Conservation (phyloP, 495 filamentous ascomycete species). For the Penicillium paradoxum region DNA sequence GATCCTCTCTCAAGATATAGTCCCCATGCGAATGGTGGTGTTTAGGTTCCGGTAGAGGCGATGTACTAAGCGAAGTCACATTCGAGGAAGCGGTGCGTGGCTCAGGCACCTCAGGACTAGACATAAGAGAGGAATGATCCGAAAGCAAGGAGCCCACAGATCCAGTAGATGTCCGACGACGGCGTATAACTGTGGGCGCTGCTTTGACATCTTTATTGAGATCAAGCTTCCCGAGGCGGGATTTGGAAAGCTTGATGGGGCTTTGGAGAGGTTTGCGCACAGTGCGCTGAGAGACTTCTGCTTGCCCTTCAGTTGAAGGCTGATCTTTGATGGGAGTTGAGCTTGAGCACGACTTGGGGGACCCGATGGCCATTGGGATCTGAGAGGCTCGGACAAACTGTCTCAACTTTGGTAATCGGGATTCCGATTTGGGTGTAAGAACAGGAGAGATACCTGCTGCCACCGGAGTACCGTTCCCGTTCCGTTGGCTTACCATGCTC, state of each 20-base stretch:
- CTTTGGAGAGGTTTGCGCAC: slow-evolving; percentile 34
- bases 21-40: slow-evolving; percentile 21
- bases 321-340: neutral
- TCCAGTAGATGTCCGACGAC: slow-evolving; percentile 28
- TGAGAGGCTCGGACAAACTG: neutral
- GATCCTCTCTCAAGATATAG: slow-evolving; percentile 34
- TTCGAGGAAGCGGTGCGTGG: slow-evolving; percentile 30
- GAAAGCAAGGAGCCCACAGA: slow-evolving; percentile 34
- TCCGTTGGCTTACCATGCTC: neutral
- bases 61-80: slow-evolving; percentile 22
- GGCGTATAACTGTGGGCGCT: slow-evolving; percentile 10
- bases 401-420: neutral
- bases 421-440: neutral
- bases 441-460: neutral
- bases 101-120: slow-evolving; percentile 30
- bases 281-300: neutral
- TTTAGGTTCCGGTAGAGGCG: slow-evolving; percentile 20
- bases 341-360: neutral
- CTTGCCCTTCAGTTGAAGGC: neutral
- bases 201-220: slow-evolving; percentile 17
- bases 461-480: neutral
- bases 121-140: slow-evolving; percentile 34
- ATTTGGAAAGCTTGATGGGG: slow-evolving; percentile 38
- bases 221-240: slow-evolving; percentile 23
- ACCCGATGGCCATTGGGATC: neutral